Evolutionary conservation across 176 grass and related monocot species (phyloP).

Genomic region (Phoenix roebelenii): DNA sequence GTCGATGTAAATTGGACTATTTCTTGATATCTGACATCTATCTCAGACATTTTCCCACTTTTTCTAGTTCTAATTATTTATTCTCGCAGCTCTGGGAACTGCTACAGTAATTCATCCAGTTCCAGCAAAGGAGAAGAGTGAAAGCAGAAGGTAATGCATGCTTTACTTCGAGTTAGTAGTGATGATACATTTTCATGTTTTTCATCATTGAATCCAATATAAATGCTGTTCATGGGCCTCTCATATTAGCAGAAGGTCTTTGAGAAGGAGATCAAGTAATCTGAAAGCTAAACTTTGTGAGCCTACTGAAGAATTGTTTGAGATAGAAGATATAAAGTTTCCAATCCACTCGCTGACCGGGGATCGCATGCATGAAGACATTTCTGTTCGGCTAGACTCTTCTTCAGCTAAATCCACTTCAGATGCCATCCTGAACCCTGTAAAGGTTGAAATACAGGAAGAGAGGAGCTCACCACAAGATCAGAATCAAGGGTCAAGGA

Average conservation of each 20-base stretch:
- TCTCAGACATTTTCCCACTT: too few relatives aligned
- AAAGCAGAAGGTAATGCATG: constrained; percentile 16
- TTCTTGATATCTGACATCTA: too few relatives aligned
- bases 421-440: constrained; percentile 1
- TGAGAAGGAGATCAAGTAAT: too few relatives aligned
- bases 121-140: constrained; percentile 6
- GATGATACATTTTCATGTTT: too few relatives aligned
- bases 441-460: constrained; percentile 1
- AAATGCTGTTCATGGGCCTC: not conserved
- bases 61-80: constrained; percentile 2
- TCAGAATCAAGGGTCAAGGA: constrained; percentile 13
- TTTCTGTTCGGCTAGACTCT: constrained; percentile 5
- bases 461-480: not conserved
- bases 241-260: constrained; percentile 24
- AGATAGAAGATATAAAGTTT: constrained; percentile 6
- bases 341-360: constrained; percentile 2
- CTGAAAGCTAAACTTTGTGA: too few relatives aligned
- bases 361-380: constrained; percentile 3
- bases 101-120: constrained; percentile 8
- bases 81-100: constrained; percentile 25
- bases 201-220: too few relatives aligned
- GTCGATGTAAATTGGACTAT: constrained; percentile 16
- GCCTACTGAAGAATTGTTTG: too few relatives aligned
- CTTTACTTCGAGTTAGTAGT: constrained; percentile 7
- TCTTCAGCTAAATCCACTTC: constrained; percentile 1